phyloP scores from a whole-genome alignment of 768 basidiomycete species.

The Mycena olivaceomarginata region DNA sequence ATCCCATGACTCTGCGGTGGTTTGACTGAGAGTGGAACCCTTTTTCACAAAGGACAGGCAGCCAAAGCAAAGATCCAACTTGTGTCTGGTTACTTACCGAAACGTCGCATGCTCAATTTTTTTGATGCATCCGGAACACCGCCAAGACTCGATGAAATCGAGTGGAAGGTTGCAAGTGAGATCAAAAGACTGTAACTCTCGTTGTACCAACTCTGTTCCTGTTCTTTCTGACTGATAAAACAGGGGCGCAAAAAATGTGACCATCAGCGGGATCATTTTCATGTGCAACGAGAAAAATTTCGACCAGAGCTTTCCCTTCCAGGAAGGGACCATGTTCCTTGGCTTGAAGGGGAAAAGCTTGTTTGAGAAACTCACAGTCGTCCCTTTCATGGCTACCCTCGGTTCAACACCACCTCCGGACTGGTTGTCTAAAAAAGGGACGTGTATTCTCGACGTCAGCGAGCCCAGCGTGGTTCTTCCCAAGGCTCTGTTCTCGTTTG shows the following conservation, averaged over 20 bases:
- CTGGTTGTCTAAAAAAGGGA: background rate
- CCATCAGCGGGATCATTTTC: slow-evolving; percentile 19
- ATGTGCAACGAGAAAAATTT: slow-evolving; percentile 13
- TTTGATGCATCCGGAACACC: background rate
- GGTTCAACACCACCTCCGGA: background rate
- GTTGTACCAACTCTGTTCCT: background rate
- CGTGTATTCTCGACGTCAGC: background rate
- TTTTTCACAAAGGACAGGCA: background rate
- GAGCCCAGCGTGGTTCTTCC: slow-evolving; percentile 12
- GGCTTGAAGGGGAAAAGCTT: background rate
- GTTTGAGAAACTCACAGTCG: background rate
- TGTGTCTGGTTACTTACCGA: slow-evolving; percentile 10
- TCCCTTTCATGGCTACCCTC: background rate
- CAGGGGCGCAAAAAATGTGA: slow-evolving; percentile 5
- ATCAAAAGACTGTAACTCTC: slow-evolving; percentile 10
- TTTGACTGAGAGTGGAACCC: slow-evolving; percentile 16
- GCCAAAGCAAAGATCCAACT: slow-evolving; percentile 18
- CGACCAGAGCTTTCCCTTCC: background rate
- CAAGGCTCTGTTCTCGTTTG: background rate
- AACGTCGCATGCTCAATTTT: background rate
- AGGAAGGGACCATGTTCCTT: background rate
- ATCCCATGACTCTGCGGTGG: slow-evolving; percentile 13
- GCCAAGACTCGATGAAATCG: slow-evolving; percentile 6
- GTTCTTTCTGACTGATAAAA: slow-evolving; percentile 3
- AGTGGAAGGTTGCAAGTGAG: background rate